Evolutionary conservation across 169 alveolate genomes (phyloP).

Genomic region (Cryptosporidium sp.): DNA sequence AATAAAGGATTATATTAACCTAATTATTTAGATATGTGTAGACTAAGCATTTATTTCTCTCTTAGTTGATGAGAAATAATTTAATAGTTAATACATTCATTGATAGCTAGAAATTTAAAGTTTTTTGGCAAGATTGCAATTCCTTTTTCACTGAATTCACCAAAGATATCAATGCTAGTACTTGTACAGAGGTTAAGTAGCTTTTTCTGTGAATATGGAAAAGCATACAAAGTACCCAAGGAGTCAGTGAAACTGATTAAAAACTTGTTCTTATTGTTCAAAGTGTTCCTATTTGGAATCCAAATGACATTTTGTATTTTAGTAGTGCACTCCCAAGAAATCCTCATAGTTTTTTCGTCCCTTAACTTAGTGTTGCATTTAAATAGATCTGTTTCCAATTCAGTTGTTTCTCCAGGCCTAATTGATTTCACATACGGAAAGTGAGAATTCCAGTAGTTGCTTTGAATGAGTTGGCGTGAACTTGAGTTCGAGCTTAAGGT

Average conservation of each 20-base stretch:
- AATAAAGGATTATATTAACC: neutral
- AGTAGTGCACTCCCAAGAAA: constrained; percentile 62
- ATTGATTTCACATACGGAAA: neutral
- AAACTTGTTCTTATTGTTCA: neutral
- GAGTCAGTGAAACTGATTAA: constrained; percentile 44
- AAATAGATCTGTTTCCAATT: constrained; percentile 30
- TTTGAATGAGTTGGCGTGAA: neutral
- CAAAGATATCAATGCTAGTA: constrained; percentile 27
- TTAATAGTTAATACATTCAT: constrained; percentile 34
- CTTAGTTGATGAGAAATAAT: neutral
- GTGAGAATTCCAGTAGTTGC: constrained; percentile 37
- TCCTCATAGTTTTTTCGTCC: neutral
- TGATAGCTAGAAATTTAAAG: constrained; percentile 29
- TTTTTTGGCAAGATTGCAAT: constrained; percentile 8
- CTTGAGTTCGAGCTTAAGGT: neutral
- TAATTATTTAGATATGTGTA: neutral
- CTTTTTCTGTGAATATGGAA: constrained; percentile 41
- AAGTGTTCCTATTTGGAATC: constrained; percentile 31
- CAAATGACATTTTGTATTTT: constrained; percentile 24
- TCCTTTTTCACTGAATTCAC: neutral
- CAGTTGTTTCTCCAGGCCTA: neutral
- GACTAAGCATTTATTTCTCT: no score
- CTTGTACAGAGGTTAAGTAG: constrained; percentile 47
- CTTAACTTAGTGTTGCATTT: neutral
- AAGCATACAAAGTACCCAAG: constrained; percentile 35